A percentile compares a stretch with the other conserved stretches of the same genome.
phyloP scores from a whole-genome alignment of 176 grass and related monocot species.

The Phoenix roebelenii region DNA sequence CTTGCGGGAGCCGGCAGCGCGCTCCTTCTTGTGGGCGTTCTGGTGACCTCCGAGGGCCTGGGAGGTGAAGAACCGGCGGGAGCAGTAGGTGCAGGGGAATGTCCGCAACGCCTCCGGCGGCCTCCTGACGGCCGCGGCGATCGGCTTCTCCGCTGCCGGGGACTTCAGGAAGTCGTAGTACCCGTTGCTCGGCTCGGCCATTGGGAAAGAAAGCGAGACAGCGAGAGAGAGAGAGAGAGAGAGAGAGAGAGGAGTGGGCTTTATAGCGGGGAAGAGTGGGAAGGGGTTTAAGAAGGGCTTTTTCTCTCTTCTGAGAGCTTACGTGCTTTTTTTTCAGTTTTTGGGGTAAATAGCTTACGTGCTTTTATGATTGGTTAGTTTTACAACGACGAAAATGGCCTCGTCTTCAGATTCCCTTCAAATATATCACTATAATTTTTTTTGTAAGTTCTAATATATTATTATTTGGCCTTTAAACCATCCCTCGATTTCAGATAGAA shows the following conservation, averaged over 20 bases:
- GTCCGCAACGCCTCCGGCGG: constrained; percentile 10
- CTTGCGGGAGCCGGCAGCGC: constrained; percentile 10
- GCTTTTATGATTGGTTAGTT: too few species aligned
- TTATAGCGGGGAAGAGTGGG: too few species aligned
- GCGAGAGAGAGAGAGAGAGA: background rate
- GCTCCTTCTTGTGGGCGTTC: constrained; percentile 20
- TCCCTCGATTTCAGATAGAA: too few species aligned
- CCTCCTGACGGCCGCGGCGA: background rate
- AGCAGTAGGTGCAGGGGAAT: constrained; percentile 31
- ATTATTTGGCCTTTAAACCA: too few species aligned
- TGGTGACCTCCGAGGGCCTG: constrained; percentile 14
- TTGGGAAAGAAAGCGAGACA: background rate
- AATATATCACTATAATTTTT: too few species aligned
- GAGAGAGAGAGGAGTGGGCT: background rate
- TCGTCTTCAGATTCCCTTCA: too few species aligned
- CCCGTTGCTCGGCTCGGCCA: constrained; percentile 19
- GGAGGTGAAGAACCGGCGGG: constrained; percentile 24
- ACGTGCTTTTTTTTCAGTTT: too few species aligned
- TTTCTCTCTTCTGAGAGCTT: too few species aligned
- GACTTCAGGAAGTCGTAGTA: constrained; percentile 30
- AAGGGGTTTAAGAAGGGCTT: too few species aligned
- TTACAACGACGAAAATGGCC: too few species aligned
- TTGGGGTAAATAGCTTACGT: too few species aligned
- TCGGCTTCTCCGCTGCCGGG: background rate
- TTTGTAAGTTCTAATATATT: too few species aligned